phyloP scores from a whole-genome alignment of 371 early-diverging fungal genomes.

The Coemansia sp. region DNA sequence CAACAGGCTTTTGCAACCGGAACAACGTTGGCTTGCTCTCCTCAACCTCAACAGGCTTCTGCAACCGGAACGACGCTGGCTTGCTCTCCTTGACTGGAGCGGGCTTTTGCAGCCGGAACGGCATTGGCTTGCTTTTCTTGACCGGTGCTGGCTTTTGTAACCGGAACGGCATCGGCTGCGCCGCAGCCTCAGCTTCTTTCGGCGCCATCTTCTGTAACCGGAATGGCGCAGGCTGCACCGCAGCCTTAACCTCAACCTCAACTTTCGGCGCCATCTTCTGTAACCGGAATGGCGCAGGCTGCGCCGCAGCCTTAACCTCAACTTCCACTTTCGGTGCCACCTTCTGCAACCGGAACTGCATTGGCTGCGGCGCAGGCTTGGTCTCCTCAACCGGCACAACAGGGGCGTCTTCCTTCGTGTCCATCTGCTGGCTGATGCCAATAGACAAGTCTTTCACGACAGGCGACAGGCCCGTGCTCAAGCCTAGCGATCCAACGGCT shows the following conservation, averaged over 20 bases:
- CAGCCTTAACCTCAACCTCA: neutral
- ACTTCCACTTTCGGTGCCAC: slow-evolving; percentile 1
- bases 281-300: neutral
- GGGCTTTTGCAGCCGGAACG: neutral
- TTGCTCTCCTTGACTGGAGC: neutral
- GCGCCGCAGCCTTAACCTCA: neutral
- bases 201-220: neutral
- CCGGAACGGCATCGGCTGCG: neutral
- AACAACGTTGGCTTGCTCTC: neutral
- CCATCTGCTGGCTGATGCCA: neutral
- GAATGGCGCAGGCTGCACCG: neutral
- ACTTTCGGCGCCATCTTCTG: neutral
- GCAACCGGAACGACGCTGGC: neutral
- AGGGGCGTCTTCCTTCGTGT: neutral
- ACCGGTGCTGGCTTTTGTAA: neutral
- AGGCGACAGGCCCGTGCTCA: slow-evolving; percentile 43
- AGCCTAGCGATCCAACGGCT: neutral
- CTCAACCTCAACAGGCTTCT: neutral
- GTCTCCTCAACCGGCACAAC: neutral
- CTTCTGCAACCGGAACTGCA: slow-evolving; percentile 40
- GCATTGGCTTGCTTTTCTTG: neutral
- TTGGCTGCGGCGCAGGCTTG: slow-evolving; percentile 16
- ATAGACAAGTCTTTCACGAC: slow-evolving; percentile 39
- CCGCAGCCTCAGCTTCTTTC: neutral
- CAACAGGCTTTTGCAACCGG: neutral